Evolutionary conservation across 768 basidiomycete genomes (phyloP).

Genomic region (Mycena kentingensis): DNA sequence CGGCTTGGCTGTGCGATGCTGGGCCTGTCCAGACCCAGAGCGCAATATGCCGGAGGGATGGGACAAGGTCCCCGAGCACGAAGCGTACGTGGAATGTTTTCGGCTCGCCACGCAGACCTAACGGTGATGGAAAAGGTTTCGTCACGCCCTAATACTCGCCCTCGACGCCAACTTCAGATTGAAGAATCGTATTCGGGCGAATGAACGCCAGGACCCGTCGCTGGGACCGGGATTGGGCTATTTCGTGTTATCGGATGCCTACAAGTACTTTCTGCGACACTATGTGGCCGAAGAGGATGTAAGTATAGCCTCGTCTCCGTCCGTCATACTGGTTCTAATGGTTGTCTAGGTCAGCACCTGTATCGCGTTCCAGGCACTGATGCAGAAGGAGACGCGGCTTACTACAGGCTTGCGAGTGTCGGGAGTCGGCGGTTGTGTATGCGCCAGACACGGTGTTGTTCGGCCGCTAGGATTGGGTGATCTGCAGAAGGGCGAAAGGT

Average conservation of each 20-base stretch:
- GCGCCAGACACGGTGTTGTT: conserved; percentile 20
- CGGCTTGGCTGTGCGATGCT: conserved; percentile 19
- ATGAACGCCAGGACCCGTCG: not conserved
- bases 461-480: conserved; percentile 22
- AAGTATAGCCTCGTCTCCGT: not conserved
- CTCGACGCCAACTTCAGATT: conserved; percentile 4
- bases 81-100: not conserved
- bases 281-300: not conserved
- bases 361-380: conserved; percentile 12
- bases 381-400: conserved; percentile 17
- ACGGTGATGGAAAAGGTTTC: not conserved
- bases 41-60: conserved; percentile 20
- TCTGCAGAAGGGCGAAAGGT: conserved; percentile 27
- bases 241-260: not conserved
- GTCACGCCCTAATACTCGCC: not conserved
- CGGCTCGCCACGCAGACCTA: not conserved
- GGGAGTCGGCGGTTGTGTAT: conserved; percentile 12
- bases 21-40: conserved; percentile 21
- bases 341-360: conserved; percentile 17
- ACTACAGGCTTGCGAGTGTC: conserved; percentile 5
- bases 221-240: not conserved
- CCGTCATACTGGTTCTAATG: conserved; percentile 4
- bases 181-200: not conserved
- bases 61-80: not conserved
- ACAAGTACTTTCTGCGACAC: not conserved